Evolutionary conservation across 371 early-diverging fungal genomes (phyloP).

Genomic region (Lichtheimia ramosa): DNA sequence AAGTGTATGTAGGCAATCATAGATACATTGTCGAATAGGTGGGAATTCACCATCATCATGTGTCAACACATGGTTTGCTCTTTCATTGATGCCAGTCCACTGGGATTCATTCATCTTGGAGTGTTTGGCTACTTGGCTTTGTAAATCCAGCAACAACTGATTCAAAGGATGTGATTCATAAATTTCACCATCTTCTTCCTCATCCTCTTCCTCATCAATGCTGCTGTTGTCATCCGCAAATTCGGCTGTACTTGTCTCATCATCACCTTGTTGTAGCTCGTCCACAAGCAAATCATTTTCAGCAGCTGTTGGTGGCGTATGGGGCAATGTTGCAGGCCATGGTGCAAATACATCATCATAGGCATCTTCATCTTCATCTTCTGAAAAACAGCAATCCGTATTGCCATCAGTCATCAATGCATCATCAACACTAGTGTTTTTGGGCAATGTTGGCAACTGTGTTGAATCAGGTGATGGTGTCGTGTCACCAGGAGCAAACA

Average conservation of each 20-base stretch:
- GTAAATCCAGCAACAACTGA: conserved; percentile 2
- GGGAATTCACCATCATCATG: background rate
- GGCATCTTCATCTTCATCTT: conserved; percentile 12
- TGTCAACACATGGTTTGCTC: background rate
- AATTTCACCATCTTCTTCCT: conserved; percentile 9
- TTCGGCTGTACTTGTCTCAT: background rate
- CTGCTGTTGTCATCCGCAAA: background rate
- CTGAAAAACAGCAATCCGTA: conserved; percentile 5
- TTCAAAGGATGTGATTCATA: background rate
- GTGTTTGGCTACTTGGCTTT: background rate
- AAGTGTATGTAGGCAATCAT: background rate
- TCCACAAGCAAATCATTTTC: background rate
- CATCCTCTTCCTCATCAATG: conserved; percentile 9
- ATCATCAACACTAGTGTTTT: background rate
- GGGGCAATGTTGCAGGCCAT: background rate
- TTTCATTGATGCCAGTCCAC: background rate
- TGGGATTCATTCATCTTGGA: conserved; percentile 2
- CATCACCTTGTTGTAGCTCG: background rate
- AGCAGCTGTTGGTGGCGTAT: background rate
- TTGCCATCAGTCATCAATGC: background rate
- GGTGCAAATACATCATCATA: conserved; percentile 9
- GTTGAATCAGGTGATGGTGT: no score
- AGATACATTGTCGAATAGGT: conserved; percentile 2
- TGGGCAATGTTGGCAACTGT: background rate
- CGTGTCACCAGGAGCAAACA: background rate